phyloP scores from a whole-genome alignment of 2,329 filamentous ascomycete species.

The Lachnellula occidentalis region DNA sequence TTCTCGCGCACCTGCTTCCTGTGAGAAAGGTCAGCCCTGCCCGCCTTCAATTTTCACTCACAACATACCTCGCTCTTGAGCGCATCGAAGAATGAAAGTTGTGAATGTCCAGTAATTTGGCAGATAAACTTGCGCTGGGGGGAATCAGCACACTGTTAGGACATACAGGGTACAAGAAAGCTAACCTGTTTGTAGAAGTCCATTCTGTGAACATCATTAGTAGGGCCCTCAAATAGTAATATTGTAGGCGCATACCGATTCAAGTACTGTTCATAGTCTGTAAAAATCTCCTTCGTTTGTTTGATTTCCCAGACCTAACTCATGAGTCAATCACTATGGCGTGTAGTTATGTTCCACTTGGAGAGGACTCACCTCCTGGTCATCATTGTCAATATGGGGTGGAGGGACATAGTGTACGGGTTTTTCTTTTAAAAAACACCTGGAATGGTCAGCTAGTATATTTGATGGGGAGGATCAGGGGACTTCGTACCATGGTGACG shows the following conservation, averaged over 20 bases:
- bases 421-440: constrained; percentile 97
- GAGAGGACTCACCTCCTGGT: constrained; percentile 62
- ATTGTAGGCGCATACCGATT: constrained; percentile 55
- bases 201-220: constrained; percentile 52
- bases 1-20: constrained; percentile 77
- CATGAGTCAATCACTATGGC: constrained; percentile 17
- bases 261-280: constrained; percentile 82
- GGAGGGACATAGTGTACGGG: constrained; percentile 76
- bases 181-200: constrained; percentile 89
- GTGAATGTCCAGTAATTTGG: constrained; percentile 90
- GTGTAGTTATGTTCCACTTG: constrained; percentile 13
- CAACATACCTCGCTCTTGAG: constrained; percentile 76
- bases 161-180: constrained; percentile 4
- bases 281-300: constrained; percentile 85
- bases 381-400: constrained; percentile 71
- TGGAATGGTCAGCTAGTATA: constrained; percentile 35
- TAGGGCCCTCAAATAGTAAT: constrained; percentile 6
- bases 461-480: not conserved
- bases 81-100: constrained; percentile 87
- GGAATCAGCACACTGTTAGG: constrained; percentile 22
- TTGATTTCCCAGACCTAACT: constrained; percentile 83
- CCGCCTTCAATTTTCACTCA: not conserved
- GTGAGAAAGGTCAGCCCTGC: constrained; percentile 27
- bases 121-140: constrained; percentile 74
- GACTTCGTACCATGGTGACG: constrained; percentile 25